Evolutionary conservation across 2,329 filamentous ascomycete species (phyloP), one percentile per base, ranked within the genome.

Genomic region (Aspergillus sp.): DNA sequence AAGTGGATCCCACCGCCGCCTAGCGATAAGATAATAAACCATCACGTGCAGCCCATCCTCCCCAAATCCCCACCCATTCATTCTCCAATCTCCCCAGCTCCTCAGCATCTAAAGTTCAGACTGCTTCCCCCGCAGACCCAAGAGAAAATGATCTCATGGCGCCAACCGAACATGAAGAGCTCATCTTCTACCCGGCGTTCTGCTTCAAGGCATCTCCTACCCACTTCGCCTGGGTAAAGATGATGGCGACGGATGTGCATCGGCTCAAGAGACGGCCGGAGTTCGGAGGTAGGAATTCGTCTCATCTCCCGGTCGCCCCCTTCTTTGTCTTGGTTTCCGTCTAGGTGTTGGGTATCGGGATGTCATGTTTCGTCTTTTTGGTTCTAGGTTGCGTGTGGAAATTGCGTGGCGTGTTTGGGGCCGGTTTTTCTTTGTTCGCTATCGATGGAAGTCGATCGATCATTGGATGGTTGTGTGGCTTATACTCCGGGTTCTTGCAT

Each of bases 191-290:
- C 63, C 84, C 85, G 16, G 82, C 82, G 42, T 86, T 82, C 71
- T 87, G 84, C 77, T 87, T 85, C 72, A 73, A 76, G 51, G 79
- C 78, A 39, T 87, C 86, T 6, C 82, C 83, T n/a, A 88, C 86
- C 9, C 86, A 82, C 73, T 81, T 83, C 74, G 71, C 78, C 69
- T 89, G 86, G 86, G 86, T 87, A 72, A 86, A 86, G 69, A 77
- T 89, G 63, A 81, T 82, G 1, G 78, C 79, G 16, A 75, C 77
- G 29, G 83, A 87, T 71, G 79, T 88, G 45, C 84, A 85, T 67
- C 73, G 73, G 9, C 73, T 88, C 36, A 75, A 76, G 24, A 72
- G 75, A 55, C 77, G 80, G 49, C 71, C 69, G 6, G 81, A 78
- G 2, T 87, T 83, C 67, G 78, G 80, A 75, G 83, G 84, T 83